Conservation (phyloP, 2,329 filamentous ascomycete genomes). For the Cytospora chrysosperma region DNA sequence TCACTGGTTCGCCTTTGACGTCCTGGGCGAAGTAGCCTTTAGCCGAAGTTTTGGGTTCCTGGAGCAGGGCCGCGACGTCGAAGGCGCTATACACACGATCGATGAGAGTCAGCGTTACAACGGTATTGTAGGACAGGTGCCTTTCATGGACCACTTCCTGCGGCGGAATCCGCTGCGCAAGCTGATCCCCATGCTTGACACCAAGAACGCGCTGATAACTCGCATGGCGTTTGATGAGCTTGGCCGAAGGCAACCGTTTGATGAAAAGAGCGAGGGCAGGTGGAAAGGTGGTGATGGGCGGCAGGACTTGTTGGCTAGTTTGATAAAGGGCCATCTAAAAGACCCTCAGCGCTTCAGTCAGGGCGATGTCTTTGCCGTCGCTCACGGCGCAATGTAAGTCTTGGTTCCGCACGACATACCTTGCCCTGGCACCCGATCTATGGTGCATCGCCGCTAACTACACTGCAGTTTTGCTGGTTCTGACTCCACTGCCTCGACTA, state of each 20-base stretch:
- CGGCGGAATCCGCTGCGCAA: slow-evolving; percentile 50
- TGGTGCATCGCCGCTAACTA: not conserved
- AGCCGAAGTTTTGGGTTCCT: slow-evolving; percentile 53
- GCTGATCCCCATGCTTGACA: slow-evolving; percentile 43
- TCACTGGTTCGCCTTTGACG: slow-evolving; percentile 46
- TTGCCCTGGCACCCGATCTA: not conserved
- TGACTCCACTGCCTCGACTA: slow-evolving; percentile 59
- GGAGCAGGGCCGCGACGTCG: slow-evolving; percentile 48
- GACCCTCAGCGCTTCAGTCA: slow-evolving; percentile 47
- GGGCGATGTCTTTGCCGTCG: slow-evolving; percentile 56
- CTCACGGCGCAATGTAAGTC: slow-evolving; percentile 55
- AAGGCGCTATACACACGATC: slow-evolving; percentile 51
- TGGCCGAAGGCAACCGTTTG: slow-evolving; percentile 45
- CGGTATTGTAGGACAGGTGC: slow-evolving; percentile 51
- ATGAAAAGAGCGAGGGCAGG: slow-evolving; percentile 43
- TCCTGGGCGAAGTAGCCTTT: slow-evolving; percentile 53
- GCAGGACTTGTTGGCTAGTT: slow-evolving; percentile 49
- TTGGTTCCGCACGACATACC: not conserved
- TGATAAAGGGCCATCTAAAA: slow-evolving; percentile 53
- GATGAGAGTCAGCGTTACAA: slow-evolving; percentile 54
- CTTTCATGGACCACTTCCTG: slow-evolving; percentile 47
- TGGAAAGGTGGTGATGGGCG: slow-evolving; percentile 42
- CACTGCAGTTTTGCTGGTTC: slow-evolving; percentile 55
- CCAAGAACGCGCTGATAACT: slow-evolving; percentile 48
- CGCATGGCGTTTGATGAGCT: slow-evolving; percentile 53